Percentiles rank a stretch among this genome's conserved stretches.
Evolutionary conservation across 148 eudicot species (phyloP).

Genomic region (Pharnaceum exiguum): DNA sequence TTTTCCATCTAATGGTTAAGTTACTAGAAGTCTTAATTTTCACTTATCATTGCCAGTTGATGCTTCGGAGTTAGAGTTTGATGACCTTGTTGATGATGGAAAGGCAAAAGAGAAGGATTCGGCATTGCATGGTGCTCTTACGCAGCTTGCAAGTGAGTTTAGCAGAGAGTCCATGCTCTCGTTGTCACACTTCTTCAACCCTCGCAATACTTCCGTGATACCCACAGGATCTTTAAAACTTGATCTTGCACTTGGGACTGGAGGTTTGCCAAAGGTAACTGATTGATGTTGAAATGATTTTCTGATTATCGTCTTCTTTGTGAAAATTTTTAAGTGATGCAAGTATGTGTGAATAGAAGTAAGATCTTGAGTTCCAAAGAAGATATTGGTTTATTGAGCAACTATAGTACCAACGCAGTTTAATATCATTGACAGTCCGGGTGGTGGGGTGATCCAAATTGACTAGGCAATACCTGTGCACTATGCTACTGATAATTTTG

Average conservation of each 20-base stretch:
- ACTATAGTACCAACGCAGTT: too few relatives aligned
- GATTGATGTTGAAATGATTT: conserved; percentile 3
- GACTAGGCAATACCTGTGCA: too few relatives aligned
- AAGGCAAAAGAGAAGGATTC: conserved; percentile 51
- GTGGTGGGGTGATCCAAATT: too few relatives aligned
- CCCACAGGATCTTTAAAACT: conserved; percentile 93
- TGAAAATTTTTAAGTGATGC: background rate
- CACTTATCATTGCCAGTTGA: too few relatives aligned
- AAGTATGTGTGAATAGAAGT: background rate
- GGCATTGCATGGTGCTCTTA: conserved; percentile 66
- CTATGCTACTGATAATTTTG: too few relatives aligned
- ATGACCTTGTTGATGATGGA: conserved; percentile 49
- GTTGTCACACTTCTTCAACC: conserved; percentile 69
- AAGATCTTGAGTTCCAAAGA: background rate
- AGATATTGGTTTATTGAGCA: background rate
- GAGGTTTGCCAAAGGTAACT: conserved; percentile 93
- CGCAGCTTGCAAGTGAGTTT: conserved; percentile 65
- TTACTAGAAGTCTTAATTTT: conserved; percentile 15
- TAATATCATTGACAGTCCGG: too few relatives aligned
- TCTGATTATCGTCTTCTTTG: background rate
- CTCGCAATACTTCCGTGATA: conserved; percentile 78
- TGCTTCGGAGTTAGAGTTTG: conserved; percentile 51
- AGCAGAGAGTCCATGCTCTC: conserved; percentile 82
- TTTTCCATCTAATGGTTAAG: background rate
- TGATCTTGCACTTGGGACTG: conserved; percentile 87